Percentiles rank a stretch among this genome's conserved stretches.
Evolutionary conservation across 352 stramenopile genomes (phyloP).

Genomic region (Globisporangium canariense): DNA sequence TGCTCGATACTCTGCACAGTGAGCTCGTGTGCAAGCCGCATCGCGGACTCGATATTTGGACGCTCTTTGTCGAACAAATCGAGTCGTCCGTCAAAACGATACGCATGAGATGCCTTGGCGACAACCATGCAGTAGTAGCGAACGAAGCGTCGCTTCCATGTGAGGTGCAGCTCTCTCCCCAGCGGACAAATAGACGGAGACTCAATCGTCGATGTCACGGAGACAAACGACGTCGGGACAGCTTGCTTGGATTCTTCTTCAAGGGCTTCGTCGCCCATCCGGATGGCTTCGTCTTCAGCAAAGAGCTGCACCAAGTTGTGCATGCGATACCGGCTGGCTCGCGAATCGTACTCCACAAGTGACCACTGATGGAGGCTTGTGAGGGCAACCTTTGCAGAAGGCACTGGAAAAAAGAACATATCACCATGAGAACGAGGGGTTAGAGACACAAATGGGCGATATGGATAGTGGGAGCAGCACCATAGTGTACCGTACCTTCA

Average conservation of each 20-base stretch:
- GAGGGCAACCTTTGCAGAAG: constrained; percentile 49
- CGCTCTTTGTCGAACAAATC: constrained; percentile 76
- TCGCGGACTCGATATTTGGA: constrained; percentile 79
- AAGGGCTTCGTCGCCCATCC: constrained; percentile 47
- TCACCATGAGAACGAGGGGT: neutral
- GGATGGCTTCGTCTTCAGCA: constrained; percentile 69
- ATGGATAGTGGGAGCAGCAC: neutral
- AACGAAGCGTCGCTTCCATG: constrained; percentile 83
- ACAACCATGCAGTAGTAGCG: constrained; percentile 84
- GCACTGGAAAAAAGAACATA: constrained; percentile 24
- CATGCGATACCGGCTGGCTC: constrained; percentile 71
- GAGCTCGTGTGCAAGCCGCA: constrained; percentile 69
- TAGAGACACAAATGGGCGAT: neutral
- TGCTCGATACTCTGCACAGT: constrained; percentile 72
- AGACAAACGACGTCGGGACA: constrained; percentile 38
- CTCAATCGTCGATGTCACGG: constrained; percentile 16
- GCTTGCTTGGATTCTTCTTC: constrained; percentile 20
- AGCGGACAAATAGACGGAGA: constrained; percentile 34
- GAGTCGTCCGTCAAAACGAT: constrained; percentile 69
- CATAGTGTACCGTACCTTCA: constrained; percentile 19
- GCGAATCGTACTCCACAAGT: constrained; percentile 71
- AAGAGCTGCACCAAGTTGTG: constrained; percentile 85
- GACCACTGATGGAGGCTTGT: constrained; percentile 76
- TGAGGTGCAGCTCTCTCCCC: constrained; percentile 61
- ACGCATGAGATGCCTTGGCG: constrained; percentile 67